These are phyloP conservation scores for Aspergillus pseudonomiae DNA, from an alignment of 2,329 filamentous ascomycete genomes.

Conservation along the genomic window DNA sequence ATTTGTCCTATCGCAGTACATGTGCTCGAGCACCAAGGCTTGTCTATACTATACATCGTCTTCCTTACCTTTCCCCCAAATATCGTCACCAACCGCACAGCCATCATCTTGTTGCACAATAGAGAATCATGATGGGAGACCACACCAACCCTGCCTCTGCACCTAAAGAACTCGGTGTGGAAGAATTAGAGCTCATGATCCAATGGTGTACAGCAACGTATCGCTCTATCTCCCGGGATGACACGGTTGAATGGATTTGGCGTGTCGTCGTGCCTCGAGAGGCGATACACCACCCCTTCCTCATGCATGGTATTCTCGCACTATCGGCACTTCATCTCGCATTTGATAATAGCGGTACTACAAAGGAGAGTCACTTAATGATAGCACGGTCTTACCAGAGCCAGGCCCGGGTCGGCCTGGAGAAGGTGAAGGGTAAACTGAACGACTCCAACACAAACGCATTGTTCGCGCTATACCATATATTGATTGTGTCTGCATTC, in stretches of 20 bases:
- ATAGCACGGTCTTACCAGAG: constrained; percentile 34
- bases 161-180: constrained; percentile 23
- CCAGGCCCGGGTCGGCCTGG: constrained; percentile 30
- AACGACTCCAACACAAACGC: constrained; percentile 37
- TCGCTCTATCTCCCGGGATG: constrained; percentile 32
- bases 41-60: constrained; percentile 14
- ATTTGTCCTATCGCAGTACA: background rate
- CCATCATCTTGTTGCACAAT: constrained; percentile 8
- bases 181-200: constrained; percentile 40
- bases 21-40: constrained; percentile 10
- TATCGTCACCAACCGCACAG: constrained; percentile 16
- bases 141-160: background rate
- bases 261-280: constrained; percentile 35
- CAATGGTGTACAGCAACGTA: constrained; percentile 40
- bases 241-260: constrained; percentile 32
- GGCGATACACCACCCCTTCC: constrained; percentile 31
- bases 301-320: constrained; percentile 41
- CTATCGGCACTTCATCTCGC: constrained; percentile 39
- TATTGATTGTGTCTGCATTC: constrained; percentile 41
- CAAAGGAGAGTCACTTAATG: constrained; percentile 27
- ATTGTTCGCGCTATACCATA: constrained; percentile 37
- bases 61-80: constrained; percentile 6
- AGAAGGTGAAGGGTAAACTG: constrained; percentile 22
- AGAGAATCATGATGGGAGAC: constrained; percentile 14
- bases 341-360: constrained; percentile 17